Evolutionary conservation across 345 rosid species (phyloP).

Genomic region (Populus ilicifolia): DNA sequence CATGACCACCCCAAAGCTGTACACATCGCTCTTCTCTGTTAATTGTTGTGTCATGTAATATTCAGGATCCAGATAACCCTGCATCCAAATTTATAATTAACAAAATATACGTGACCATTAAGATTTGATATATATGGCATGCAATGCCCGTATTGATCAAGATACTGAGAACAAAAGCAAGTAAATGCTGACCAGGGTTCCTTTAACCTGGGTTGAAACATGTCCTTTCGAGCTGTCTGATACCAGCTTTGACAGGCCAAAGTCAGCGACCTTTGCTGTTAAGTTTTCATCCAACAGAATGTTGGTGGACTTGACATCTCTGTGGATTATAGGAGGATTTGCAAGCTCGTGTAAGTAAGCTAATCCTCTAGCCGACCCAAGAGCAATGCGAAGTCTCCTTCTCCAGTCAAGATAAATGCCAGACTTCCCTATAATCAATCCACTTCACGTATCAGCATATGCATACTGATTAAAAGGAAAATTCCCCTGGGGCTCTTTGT

Average conservation of each 20-base stretch:
- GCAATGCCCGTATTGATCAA: neutral
- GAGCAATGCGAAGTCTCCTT: constrained; percentile 76
- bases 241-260: constrained; percentile 88
- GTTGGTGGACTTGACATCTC: constrained; percentile 86
- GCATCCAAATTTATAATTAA: constrained; percentile 14
- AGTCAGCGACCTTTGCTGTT: constrained; percentile 90
- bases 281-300: constrained; percentile 80
- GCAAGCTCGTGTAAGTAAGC: constrained; percentile 97
- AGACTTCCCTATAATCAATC: constrained; percentile 49
- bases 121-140: neutral
- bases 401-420: constrained; percentile 77
- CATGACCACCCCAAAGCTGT: constrained; percentile 90
- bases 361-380: constrained; percentile 89
- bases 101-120: neutral
- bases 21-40: constrained; percentile 93
- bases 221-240: constrained; percentile 90
- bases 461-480: neutral
- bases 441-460: neutral
- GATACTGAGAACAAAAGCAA: neutral
- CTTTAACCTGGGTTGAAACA: constrained; percentile 98
- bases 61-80: constrained; percentile 98
- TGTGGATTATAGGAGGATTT: constrained; percentile 90
- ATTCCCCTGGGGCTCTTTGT: too few relatives aligned
- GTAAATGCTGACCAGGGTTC: constrained; percentile 64
- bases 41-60: constrained; percentile 93